These are phyloP conservation scores for Polytrichum formosum DNA, from an alignment of 225 moss, liverwort and hornwort genomes.

Conservation along the genomic window DNA sequence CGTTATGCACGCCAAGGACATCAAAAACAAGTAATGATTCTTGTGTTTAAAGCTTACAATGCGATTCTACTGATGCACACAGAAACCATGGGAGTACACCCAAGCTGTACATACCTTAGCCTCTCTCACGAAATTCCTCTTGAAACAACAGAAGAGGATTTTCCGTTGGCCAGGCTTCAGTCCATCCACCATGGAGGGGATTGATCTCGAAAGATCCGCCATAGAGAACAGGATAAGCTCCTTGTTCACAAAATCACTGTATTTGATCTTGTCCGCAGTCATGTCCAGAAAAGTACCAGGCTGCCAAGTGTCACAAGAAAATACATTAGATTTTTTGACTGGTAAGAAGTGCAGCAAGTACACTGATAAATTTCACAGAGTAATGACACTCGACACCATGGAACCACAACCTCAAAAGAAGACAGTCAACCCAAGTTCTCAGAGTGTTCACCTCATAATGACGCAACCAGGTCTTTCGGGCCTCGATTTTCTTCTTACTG, in stretches of 20 bases:
- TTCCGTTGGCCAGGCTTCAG: slow-evolving; percentile 98
- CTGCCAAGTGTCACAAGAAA: slow-evolving; percentile 28
- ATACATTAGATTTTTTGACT: not conserved
- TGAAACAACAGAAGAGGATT: slow-evolving; percentile 89
- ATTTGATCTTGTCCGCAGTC: slow-evolving; percentile 71
- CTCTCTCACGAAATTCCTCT: slow-evolving; percentile 81
- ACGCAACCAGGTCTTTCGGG: slow-evolving; percentile 92
- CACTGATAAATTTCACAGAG: not conserved
- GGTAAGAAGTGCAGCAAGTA: not conserved
- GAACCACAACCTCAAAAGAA: too few species aligned
- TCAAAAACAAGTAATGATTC: too few species aligned
- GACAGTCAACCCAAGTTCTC: too few species aligned
- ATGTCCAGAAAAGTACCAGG: slow-evolving; percentile 96
- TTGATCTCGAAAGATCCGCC: slow-evolving; percentile 89
- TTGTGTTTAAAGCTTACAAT: too few species aligned
- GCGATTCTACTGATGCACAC: too few species aligned
- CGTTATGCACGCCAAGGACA: too few species aligned
- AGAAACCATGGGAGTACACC: too few species aligned
- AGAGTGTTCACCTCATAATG: slow-evolving; percentile 66
- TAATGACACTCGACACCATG: too few species aligned
- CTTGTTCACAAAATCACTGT: slow-evolving; percentile 94
- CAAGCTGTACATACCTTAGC: slow-evolving; percentile 53
- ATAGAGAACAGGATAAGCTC: slow-evolving; percentile 96
- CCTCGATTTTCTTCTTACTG: slow-evolving; percentile 96
- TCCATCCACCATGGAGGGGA: slow-evolving; percentile 97